phyloP scores from a whole-genome alignment of 163 green algal genomes.

The Chlorella variabilis region DNA sequence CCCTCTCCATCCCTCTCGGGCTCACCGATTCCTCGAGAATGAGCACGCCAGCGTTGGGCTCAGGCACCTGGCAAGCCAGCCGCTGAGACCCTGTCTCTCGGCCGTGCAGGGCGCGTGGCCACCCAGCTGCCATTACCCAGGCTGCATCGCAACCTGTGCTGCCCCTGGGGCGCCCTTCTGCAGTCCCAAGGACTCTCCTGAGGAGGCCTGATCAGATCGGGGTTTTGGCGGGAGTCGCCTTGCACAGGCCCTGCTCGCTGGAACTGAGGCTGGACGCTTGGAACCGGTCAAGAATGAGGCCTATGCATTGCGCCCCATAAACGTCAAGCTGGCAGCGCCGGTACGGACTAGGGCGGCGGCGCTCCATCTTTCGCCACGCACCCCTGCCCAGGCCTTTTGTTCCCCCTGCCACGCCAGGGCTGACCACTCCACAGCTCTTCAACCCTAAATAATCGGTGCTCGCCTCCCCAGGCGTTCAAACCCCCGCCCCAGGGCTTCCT shows the following conservation, averaged over 20 bases:
- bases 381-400: not conserved
- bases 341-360: too few species aligned
- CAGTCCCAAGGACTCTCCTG: too few species aligned
- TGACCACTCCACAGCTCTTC: slow-evolving; percentile 1
- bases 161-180: not conserved
- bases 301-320: not conserved
- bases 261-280: not conserved
- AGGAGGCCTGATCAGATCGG: too few species aligned
- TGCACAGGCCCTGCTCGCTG: too few species aligned
- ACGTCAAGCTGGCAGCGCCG: too few species aligned
- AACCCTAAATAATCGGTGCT: slow-evolving; percentile 32
- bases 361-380: too few species aligned
- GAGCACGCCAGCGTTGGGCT: not conserved
- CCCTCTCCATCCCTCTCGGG: not conserved
- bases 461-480: slow-evolving; percentile 9
- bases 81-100: not conserved
- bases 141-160: not conserved
- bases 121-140: not conserved
- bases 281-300: not conserved
- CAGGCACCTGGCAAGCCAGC: not conserved
- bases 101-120: not conserved
- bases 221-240: too few species aligned
- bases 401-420: slow-evolving; percentile 16
- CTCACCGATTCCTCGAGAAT: slow-evolving; percentile 19
- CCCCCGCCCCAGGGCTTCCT: not conserved